These are phyloP conservation scores for Polytrichum formosum DNA, from an alignment of 225 moss, liverwort and hornwort species.

Conservation along the genomic window DNA sequence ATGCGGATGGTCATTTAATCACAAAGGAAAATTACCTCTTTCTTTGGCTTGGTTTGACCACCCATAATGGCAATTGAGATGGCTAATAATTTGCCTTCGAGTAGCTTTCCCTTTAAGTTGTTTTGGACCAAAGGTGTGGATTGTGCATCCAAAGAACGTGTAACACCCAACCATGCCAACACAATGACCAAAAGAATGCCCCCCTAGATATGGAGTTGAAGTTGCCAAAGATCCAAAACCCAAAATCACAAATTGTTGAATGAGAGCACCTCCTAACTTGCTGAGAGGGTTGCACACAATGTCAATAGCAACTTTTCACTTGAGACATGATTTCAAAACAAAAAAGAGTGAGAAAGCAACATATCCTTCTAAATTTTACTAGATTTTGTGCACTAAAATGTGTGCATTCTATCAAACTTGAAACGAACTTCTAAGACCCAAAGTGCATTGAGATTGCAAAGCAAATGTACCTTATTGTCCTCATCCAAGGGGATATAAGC, in stretches of 20 bases:
- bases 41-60: too few species aligned
- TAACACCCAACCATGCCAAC: slow-evolving; percentile 85
- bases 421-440: too few species aligned
- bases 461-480: slow-evolving; percentile 74
- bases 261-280: slow-evolving; percentile 48
- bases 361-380: slow-evolving; percentile 3
- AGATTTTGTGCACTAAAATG: too few species aligned
- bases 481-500: slow-evolving; percentile 98
- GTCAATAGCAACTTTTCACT: too few species aligned
- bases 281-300: too few species aligned
- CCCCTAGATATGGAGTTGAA: slow-evolving; percentile 91
- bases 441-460: not conserved
- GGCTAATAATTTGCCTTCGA: too few species aligned
- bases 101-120: slow-evolving; percentile 63
- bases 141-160: slow-evolving; percentile 85
- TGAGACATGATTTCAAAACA: too few species aligned
- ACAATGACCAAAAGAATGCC: too few species aligned
- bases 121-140: slow-evolving; percentile 98
- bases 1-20: too few species aligned
- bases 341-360: slow-evolving; percentile 3
- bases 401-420: too few species aligned
- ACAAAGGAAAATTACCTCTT: too few species aligned
- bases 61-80: too few species aligned
- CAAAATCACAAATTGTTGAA: slow-evolving; percentile 94
- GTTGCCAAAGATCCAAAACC: slow-evolving; percentile 88